These are phyloP conservation scores for Yarrowia sp. DNA, from an alignment of 805 yeast species.

Conservation along the genomic window DNA sequence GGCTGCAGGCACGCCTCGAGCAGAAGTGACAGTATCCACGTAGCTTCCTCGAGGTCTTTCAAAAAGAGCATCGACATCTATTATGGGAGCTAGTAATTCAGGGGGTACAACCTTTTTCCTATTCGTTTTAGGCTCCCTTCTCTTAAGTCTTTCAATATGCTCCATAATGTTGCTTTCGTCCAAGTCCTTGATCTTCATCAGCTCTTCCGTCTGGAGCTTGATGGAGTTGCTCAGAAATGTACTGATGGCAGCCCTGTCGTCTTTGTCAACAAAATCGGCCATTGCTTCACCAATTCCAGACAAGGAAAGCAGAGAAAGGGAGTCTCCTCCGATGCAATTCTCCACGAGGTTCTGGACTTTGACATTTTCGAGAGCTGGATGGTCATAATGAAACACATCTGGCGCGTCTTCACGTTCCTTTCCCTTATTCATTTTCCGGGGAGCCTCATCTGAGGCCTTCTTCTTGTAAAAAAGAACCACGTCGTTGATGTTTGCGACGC, in stretches of 20 bases:
- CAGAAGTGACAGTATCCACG: too few species aligned
- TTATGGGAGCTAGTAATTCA: too few species aligned
- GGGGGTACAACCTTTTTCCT: too few species aligned
- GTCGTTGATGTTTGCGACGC: conserved; percentile 87
- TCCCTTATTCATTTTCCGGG: too few species aligned
- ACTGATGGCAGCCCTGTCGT: conserved; percentile 74
- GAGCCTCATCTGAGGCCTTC: conserved; percentile 46
- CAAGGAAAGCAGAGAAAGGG: conserved; percentile 72
- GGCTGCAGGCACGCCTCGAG: too few species aligned
- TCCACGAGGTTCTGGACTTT: conserved; percentile 71
- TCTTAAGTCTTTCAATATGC: too few species aligned
- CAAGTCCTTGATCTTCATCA: conserved; percentile 40
- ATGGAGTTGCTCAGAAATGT: conserved; percentile 50
- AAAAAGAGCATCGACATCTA: too few species aligned
- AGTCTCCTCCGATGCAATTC: conserved; percentile 65
- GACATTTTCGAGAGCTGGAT: conserved; percentile 53
- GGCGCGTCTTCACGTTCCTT: too few species aligned
- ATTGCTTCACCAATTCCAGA: conserved; percentile 76
- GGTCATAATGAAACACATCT: conserved; percentile 38
- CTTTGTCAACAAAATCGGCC: conserved; percentile 75
- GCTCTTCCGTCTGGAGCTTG: conserved; percentile 43
- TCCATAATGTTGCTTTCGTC: not conserved
- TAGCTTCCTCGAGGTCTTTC: too few species aligned
- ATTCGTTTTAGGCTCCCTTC: too few species aligned
- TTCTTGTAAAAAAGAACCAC: conserved; percentile 74